Evolutionary conservation across 495 filamentous ascomycete genomes (phyloP).

Genomic region (Penicillium nucicola): DNA sequence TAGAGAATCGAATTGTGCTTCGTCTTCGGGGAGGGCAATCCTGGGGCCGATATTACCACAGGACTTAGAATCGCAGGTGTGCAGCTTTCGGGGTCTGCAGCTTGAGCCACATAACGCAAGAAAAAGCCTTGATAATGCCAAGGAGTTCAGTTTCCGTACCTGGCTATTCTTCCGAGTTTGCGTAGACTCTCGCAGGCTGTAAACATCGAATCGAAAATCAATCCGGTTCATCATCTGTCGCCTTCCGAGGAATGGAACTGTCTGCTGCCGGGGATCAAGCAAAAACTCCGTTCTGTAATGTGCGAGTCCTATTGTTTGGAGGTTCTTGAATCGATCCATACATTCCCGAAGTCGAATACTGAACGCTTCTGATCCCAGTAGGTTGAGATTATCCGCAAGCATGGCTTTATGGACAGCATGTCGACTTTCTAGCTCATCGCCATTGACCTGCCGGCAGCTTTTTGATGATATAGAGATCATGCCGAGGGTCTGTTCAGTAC

Average conservation of each 20-base stretch:
- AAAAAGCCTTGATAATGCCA: slow-evolving; percentile 8
- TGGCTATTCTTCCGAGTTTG: not conserved
- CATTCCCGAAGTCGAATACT: slow-evolving; percentile 7
- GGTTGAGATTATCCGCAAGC: slow-evolving; percentile 6
- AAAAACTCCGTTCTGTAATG: slow-evolving; percentile 12
- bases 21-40: slow-evolving; percentile 8
- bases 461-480: slow-evolving; percentile 16
- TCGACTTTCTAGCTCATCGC: slow-evolving; percentile 11
- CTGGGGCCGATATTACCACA: slow-evolving; percentile 7
- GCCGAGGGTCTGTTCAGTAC: not conserved
- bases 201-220: slow-evolving; percentile 10
- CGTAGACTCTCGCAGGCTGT: not conserved
- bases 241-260: slow-evolving; percentile 9
- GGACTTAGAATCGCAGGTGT: slow-evolving; percentile 6
- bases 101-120: slow-evolving; percentile 6
- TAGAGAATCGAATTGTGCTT: slow-evolving; percentile 8
- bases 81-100: slow-evolving; percentile 7
- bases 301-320: slow-evolving; percentile 7
- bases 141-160: slow-evolving; percentile 8
- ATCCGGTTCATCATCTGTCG: slow-evolving; percentile 5
- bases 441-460: slow-evolving; percentile 10
- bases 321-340: slow-evolving; percentile 5
- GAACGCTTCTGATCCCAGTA: slow-evolving; percentile 11
- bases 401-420: slow-evolving; percentile 8
- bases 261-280: slow-evolving; percentile 8